Evolutionary conservation across 148 eudicot species (phyloP).

Genomic region (Fagopyrum homotropicum): DNA sequence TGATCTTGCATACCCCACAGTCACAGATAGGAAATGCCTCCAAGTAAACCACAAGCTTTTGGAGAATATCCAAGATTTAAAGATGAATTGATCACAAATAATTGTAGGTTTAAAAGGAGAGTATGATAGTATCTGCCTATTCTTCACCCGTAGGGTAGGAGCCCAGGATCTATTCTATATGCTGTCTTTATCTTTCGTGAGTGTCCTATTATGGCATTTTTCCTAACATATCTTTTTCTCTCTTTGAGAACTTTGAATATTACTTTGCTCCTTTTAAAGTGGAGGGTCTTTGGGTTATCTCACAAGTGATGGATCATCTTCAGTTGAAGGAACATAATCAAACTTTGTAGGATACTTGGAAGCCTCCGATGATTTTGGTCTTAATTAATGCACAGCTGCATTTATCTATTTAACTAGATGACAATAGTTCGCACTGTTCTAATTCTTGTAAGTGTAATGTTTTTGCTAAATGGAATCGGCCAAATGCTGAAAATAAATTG

Average conservation of each 20-base stretch:
- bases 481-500: too few relatives aligned
- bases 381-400: neutral
- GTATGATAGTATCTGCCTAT: slow-evolving; percentile 2
- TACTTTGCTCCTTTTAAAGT: slow-evolving; percentile 1
- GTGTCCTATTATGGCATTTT: neutral
- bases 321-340: neutral
- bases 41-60: neutral
- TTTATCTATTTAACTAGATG: too few relatives aligned
- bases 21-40: neutral
- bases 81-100: neutral
- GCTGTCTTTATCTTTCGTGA: neutral
- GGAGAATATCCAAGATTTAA: slow-evolving; percentile 7
- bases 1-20: slow-evolving; percentile 6
- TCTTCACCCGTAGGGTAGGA: neutral
- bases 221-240: neutral
- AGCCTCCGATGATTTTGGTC: neutral
- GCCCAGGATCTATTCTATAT: neutral
- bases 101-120: neutral
- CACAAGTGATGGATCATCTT: neutral
- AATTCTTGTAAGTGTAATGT: too few relatives aligned
- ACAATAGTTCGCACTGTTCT: too few relatives aligned
- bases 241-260: neutral
- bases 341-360: neutral
- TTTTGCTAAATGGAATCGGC: too few relatives aligned
- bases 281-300: neutral